Evolutionary conservation across 2,329 filamentous ascomycete genomes (phyloP), one percentile per base, ranked within the genome.

Genomic region (Ophiostoma populinum): DNA sequence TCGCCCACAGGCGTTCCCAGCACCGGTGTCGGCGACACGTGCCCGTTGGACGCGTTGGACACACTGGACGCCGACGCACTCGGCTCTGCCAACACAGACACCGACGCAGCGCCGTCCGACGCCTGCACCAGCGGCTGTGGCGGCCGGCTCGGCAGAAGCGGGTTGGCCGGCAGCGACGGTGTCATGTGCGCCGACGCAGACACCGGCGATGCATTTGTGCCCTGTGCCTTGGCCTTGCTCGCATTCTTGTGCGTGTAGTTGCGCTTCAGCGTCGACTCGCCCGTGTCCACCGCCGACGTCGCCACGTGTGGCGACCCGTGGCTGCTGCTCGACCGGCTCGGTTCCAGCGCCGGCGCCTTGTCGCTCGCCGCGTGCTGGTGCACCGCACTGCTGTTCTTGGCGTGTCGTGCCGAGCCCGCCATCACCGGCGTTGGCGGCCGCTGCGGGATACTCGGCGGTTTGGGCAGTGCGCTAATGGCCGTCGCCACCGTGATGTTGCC

Each of bases 341-440:
- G 24, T 2, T 33, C 34, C 2, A 34, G 40, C 6, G 35, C 38
- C 18, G 40, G 34, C 8, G 40, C 15, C 28, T 21, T n/a, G 29
- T 19, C 9, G 24, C 27, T 6, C n/a, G n/a, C n/a, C n/a, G n/a
- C n/a, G 15, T 33, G 16, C n/a, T 17, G 19, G 16, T 15, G 19
- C 18, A 13, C 26, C 19, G 15, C 13, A 6, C 12, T 20, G n/a
- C 7, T 31, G 24, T 22, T 20, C 11, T 12, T 16, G 15, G 11
- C 31, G 24, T 30, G 2, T 32, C 9, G 21, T 32, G 7, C 20
- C 20, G 19, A 16, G 30, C 4, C n/a, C n/a, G 32, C 18, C 38
- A 39, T 39, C 4, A 44, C 20, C 5, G 43, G 43, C 3, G 41
- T 39, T 2, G 43, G 43, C 8, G 43, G 43, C 24, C 42, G 41